These are phyloP conservation scores for Penicillium sp. DNA, from an alignment of 2,329 filamentous ascomycete species.

Conservation along the genomic window DNA sequence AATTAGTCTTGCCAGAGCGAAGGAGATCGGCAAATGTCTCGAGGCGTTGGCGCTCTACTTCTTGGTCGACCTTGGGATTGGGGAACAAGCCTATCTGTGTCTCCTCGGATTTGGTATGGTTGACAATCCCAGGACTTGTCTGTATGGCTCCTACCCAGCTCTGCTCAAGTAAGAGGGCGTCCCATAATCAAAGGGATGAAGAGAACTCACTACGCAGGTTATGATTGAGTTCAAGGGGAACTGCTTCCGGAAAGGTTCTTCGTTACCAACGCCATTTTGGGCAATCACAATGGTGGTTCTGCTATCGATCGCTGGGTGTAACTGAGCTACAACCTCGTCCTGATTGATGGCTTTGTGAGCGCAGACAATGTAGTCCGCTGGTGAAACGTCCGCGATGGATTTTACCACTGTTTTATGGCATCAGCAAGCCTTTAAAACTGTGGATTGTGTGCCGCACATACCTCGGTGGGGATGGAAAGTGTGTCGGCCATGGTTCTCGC, in stretches of 20 bases:
- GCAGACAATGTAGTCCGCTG: constrained; percentile 42
- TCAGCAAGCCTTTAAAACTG: not conserved
- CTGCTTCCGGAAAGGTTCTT: constrained; percentile 38
- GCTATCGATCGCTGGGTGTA: constrained; percentile 37
- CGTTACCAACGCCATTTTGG: constrained; percentile 45
- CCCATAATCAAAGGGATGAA: not conserved
- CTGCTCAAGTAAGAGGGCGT: constrained; percentile 11
- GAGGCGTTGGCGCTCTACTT: constrained; percentile 41
- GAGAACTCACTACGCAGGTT: constrained; percentile 45
- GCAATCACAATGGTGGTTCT: constrained; percentile 41
- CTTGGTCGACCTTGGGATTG: constrained; percentile 32
- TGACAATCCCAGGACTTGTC: constrained; percentile 49
- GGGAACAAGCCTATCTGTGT: constrained; percentile 56
- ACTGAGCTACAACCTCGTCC: constrained; percentile 37
- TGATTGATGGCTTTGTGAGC: constrained; percentile 46
- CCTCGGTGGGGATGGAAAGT: constrained; percentile 36
- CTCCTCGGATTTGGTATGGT: constrained; percentile 54
- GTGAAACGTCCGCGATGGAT: constrained; percentile 35
- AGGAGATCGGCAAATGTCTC: constrained; percentile 45
- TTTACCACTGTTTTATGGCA: constrained; percentile 34
- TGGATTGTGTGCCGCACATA: constrained; percentile 15
- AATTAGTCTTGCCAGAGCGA: constrained; percentile 42
- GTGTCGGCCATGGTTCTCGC: constrained; percentile 44
- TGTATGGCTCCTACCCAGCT: constrained; percentile 54
- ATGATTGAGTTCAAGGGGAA: constrained; percentile 37